Base-by-base conservation (phyloP, 75 land plant genomes). In the Sequoia sempervirens region DNA sequence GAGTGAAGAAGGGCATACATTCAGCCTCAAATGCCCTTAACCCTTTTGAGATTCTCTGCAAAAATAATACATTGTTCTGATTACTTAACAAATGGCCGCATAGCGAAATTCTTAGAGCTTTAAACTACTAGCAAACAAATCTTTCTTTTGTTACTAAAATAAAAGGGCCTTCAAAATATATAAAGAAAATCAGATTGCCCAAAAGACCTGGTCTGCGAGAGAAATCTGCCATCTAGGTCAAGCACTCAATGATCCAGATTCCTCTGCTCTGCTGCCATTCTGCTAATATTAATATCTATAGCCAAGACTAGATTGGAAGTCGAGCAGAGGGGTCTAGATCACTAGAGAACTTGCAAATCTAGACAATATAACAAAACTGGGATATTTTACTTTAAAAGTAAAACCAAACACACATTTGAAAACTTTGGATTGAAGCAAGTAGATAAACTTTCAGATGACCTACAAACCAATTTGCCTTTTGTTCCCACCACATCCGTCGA, bases 1-100 rank as follows among this genome's bases (percentile, higher is more conserved):
- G n/a, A n/a, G n/a, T n/a, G 47, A 83, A 90, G 70, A 50, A 88
- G 40, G 83, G 87, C 26, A 79, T 34, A 3, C 4, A 34, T 28
- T 91, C 86, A 13, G 23, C 68, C 37, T 84, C 87, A 14, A 82
- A 81, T 45, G 45, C 69, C 85, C 84, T 89, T 86, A 69, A 75
- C 32, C 80, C 82, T 80, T 58, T 83, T 61, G 81, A 81, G 41
- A 28, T 70, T 46, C 85, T 52, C 90, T 90, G 84, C 68, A 23
- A 15, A 52, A 53, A 17, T 80, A 73, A 76, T 56, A n/a, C 36
- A 34, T 34, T 34, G 36, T 34, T 75, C 18, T n/a, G 13, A 75
- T 75, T 40, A 74, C 40, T 75, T 9, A 75, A 75, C 23, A 1
- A 53, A 75, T 46, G 23, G 76, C 37, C 30, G 37, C 1, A 66